These are phyloP conservation scores for Houttuynia cordata DNA, from an alignment of 164 flowering plant species.

Conservation along the genomic window DNA sequence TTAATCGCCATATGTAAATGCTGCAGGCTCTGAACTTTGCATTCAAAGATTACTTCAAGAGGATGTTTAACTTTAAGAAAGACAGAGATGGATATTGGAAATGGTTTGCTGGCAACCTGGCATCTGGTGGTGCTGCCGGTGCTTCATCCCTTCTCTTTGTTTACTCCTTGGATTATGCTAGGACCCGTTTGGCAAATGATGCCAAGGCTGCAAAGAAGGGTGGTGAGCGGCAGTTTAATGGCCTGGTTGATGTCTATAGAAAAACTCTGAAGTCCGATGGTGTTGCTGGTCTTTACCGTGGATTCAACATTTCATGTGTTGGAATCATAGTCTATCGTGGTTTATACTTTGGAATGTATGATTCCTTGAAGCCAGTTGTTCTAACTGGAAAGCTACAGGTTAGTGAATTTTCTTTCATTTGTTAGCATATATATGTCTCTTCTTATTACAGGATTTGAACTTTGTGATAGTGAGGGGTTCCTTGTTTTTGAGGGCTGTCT, in stretches of 20 bases:
- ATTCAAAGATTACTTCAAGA: conserved; percentile 86
- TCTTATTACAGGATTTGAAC: not conserved
- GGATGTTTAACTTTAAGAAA: conserved; percentile 71
- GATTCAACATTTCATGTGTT: conserved; percentile 72
- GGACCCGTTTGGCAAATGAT: conserved; percentile 79
- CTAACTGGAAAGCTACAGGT: conserved; percentile 60
- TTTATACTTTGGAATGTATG: conserved; percentile 81
- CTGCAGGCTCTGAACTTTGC: conserved; percentile 83
- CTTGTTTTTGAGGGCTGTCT: too few relatives aligned
- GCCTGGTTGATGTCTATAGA: conserved; percentile 67
- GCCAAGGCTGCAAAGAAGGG: conserved; percentile 80
- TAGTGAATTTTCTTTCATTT: conserved; percentile 3
- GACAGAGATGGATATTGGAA: conserved; percentile 81
- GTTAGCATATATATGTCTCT: too few relatives aligned
- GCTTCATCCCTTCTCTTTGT: conserved; percentile 76
- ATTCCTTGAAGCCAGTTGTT: conserved; percentile 69
- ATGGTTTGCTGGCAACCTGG: conserved; percentile 83
- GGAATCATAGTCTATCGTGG: conserved; percentile 81
- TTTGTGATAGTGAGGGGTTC: too few relatives aligned
- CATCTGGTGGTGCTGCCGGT: conserved; percentile 89
- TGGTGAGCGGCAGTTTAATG: conserved; percentile 76
- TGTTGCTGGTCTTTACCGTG: conserved; percentile 84
- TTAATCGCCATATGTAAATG: not conserved
- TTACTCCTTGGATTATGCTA: conserved; percentile 68
- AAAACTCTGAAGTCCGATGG: conserved; percentile 70